These are phyloP conservation scores for Fusarium citri DNA, from an alignment of 2,329 filamentous ascomycete genomes.

Conservation along the genomic window DNA sequence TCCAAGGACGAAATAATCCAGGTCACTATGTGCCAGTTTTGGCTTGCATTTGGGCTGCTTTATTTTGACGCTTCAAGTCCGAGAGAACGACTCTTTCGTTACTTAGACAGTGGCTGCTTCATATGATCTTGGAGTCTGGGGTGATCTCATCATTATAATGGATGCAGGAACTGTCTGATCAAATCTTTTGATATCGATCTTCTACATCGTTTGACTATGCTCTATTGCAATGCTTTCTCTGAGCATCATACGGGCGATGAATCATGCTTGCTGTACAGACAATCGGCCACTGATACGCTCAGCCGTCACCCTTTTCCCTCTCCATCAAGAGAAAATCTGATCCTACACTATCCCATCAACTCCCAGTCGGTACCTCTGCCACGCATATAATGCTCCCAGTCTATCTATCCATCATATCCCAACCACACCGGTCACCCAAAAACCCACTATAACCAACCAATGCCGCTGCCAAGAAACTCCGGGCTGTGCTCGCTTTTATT, in stretches of 20 bases:
- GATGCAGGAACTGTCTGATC: neutral
- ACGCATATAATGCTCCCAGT: neutral
- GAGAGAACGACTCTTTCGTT: neutral
- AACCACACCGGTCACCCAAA: neutral
- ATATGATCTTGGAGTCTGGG: neutral
- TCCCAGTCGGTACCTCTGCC: neutral
- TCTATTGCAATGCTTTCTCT: neutral
- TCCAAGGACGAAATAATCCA: neutral
- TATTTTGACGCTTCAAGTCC: neutral
- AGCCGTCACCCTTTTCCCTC: neutral
- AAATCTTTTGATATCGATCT: neutral
- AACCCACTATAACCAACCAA: constrained; percentile 16
- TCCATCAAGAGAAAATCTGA: neutral
- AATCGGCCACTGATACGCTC: neutral
- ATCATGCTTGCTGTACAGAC: neutral
- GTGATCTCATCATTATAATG: neutral
- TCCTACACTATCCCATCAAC: neutral
- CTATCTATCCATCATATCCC: constrained; percentile 6
- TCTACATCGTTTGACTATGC: neutral
- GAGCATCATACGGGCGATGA: neutral
- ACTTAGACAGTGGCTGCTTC: neutral
- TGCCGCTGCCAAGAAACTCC: constrained; percentile 38
- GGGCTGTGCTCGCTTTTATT: constrained; percentile 38
- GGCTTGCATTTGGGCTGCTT: neutral
- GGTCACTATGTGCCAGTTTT: neutral